phyloP scores from a whole-genome alignment of 2,329 filamentous ascomycete species.

The Cytospora chrysosperma region DNA sequence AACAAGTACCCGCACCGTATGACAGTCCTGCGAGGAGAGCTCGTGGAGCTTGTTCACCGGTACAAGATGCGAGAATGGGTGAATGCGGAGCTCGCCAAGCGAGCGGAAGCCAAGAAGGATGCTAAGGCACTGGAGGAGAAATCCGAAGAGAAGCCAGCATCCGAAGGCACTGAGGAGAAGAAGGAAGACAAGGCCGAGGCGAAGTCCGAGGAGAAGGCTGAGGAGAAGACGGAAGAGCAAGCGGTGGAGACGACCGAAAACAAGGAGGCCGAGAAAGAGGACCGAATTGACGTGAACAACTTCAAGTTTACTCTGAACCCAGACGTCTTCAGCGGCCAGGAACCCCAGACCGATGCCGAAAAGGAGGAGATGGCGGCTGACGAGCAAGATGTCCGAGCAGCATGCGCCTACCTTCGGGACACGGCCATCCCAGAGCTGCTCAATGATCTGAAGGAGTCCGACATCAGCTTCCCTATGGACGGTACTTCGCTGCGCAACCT shows the following conservation, averaged over 20 bases:
- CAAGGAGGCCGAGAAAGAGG: conserved; percentile 46
- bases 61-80: conserved; percentile 88
- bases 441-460: conserved; percentile 83
- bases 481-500: conserved; percentile 86
- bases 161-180: conserved; percentile 17
- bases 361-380: conserved; percentile 80
- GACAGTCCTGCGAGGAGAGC: conserved; percentile 87
- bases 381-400: conserved; percentile 82
- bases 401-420: conserved; percentile 73
- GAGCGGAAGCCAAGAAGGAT: conserved; percentile 44
- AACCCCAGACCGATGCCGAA: conserved; percentile 85
- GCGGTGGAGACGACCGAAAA: conserved; percentile 38
- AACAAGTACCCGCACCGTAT: conserved; percentile 86
- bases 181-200: conserved; percentile 29
- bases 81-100: conserved; percentile 70
- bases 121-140: conserved; percentile 32
- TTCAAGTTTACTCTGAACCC: conserved; percentile 91
- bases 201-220: conserved; percentile 22
- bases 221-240: conserved; percentile 30
- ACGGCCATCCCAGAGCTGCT: conserved; percentile 82
- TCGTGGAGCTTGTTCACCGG: conserved; percentile 83
- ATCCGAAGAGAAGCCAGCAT: conserved; percentile 8
- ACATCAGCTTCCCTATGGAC: conserved; percentile 98
- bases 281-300: conserved; percentile 79
- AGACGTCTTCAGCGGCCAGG: conserved; percentile 90